phyloP scores from a whole-genome alignment of 139 green algal genomes.

The Deuterostichococcus epilithicus region DNA sequence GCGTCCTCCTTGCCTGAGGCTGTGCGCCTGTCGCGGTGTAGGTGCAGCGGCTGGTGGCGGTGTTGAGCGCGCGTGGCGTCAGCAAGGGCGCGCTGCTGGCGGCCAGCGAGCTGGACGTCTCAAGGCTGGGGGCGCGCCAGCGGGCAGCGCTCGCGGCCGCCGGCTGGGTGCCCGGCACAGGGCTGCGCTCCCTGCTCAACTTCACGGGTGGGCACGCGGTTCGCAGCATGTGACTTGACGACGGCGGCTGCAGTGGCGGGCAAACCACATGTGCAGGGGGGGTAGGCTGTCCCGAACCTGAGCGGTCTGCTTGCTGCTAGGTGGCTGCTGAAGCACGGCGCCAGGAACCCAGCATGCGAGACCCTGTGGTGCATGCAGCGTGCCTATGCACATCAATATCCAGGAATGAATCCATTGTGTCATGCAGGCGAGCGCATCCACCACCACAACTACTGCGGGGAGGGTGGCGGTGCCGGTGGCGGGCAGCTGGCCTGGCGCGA shows the following conservation, averaged over 20 bases:
- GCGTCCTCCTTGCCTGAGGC: no score
- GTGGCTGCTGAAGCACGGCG: neutral
- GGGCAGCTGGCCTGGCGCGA: neutral
- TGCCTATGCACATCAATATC: no score
- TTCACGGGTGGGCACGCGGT: conserved; percentile 10
- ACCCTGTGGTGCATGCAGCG: neutral
- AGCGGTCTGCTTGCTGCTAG: no score
- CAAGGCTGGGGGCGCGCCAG: neutral
- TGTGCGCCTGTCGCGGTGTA: conserved; percentile 1
- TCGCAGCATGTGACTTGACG: neutral
- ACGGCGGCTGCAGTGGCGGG: no score
- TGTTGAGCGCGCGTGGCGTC: conserved; percentile 15
- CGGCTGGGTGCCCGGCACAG: conserved; percentile 11
- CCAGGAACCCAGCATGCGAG: neutral
- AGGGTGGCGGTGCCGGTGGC: no score
- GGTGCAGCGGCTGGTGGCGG: conserved; percentile 24
- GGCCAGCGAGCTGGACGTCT: conserved; percentile 2
- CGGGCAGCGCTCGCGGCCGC: conserved; percentile 6
- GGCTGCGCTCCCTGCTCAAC: conserved; percentile 22
- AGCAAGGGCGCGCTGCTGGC: conserved; percentile 11
- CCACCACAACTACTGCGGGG: neutral
- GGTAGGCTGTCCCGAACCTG: no score
- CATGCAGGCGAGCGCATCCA: neutral
- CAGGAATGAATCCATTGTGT: neutral
- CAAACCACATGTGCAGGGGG: no score